Percentiles rank a stretch among this genome's conserved stretches.
Conservation (phyloP, 495 filamentous ascomycete genomes). For the Cercophora samala region DNA sequence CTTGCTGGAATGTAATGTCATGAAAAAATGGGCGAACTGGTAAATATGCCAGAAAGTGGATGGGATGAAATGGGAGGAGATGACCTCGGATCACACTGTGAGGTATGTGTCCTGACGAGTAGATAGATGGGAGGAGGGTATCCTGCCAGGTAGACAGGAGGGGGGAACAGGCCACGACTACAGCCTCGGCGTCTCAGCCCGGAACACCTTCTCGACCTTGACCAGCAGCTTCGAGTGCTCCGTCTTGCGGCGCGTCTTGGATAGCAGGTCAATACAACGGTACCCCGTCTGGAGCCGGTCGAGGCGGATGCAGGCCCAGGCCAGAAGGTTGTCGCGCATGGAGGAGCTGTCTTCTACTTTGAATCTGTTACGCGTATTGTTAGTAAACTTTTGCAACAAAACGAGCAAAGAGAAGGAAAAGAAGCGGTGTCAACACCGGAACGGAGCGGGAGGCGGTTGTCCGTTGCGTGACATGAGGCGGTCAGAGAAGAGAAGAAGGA, state of each 20-base stretch:
- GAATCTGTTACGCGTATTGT: slow-evolving; percentile 50
- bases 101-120: too few relatives aligned
- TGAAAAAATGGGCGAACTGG: too few relatives aligned
- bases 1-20: too few relatives aligned
- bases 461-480: neutral
- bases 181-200: slow-evolving; percentile 20
- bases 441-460: neutral
- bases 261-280: slow-evolving; percentile 67
- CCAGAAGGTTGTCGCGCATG: slow-evolving; percentile 60
- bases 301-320: slow-evolving; percentile 86
- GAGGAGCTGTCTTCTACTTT: slow-evolving; percentile 68
- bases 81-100: too few relatives aligned
- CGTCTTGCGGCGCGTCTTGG: slow-evolving; percentile 45
- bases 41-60: too few relatives aligned
- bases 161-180: too few relatives aligned
- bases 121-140: too few relatives aligned
- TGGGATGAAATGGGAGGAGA: too few relatives aligned
- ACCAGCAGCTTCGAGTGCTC: slow-evolving; percentile 64
- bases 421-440: neutral
- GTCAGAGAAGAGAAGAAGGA: neutral
- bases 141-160: neutral
- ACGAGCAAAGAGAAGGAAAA: neutral
- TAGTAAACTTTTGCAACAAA: slow-evolving; percentile 5
- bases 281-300: slow-evolving; percentile 76
- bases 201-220: slow-evolving; percentile 48